Evolutionary conservation across 352 stramenopile species (phyloP).

Genomic region (Phytophthora ramorum): DNA sequence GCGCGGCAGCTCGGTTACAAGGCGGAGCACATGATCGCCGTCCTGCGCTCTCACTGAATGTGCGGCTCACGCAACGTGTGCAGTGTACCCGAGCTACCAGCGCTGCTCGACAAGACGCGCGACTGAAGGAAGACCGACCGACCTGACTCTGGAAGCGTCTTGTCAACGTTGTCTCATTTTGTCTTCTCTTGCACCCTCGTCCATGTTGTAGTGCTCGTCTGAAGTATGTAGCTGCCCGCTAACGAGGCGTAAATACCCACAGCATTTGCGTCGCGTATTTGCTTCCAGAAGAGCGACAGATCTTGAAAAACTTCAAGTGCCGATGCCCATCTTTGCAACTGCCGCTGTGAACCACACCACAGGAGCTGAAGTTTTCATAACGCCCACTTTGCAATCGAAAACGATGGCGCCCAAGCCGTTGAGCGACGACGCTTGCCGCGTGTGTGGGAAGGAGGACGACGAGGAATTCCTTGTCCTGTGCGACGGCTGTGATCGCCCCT

Average conservation of each 20-base stretch:
- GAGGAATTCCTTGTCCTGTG: constrained; percentile 84
- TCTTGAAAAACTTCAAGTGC: constrained; percentile 19
- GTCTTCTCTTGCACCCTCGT: constrained; percentile 6
- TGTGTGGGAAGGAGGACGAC: constrained; percentile 78
- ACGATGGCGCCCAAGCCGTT: constrained; percentile 42
- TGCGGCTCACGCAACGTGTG: too few species aligned
- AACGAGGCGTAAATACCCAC: constrained; percentile 4
- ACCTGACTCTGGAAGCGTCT: constrained; percentile 2
- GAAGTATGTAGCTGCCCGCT: not conserved
- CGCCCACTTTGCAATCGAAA: constrained; percentile 19
- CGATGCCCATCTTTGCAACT: constrained; percentile 7
- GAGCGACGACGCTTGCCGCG: constrained; percentile 79
- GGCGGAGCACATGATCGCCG: constrained; percentile 67
- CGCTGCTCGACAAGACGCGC: constrained; percentile 10
- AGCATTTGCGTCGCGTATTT: too few species aligned
- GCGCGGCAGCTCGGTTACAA: constrained; percentile 80
- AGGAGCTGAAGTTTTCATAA: constrained; percentile 18
- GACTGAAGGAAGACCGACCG: not conserved
- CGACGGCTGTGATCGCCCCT: constrained; percentile 79
- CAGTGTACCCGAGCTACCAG: not conserved
- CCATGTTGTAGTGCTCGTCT: constrained; percentile 12
- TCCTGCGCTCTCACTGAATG: constrained; percentile 54
- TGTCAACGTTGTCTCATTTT: constrained; percentile 18
- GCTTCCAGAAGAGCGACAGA: too few species aligned
- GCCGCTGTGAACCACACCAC: constrained; percentile 25